Base-by-base conservation (phyloP, 805 yeast genomes). In the Candida methanosorbosa region DNA sequence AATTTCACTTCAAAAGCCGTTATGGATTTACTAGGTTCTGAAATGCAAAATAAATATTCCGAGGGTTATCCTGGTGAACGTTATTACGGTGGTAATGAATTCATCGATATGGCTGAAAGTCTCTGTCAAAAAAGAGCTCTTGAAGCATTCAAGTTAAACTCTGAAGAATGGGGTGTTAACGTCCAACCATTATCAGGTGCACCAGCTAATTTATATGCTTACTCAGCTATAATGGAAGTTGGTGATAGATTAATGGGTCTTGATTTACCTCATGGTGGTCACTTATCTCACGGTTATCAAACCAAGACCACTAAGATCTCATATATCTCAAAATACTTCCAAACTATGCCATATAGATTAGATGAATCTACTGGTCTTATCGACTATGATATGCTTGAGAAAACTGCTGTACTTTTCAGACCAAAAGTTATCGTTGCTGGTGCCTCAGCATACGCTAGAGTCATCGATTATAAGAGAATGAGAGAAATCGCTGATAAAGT, bases 31-130 rank as follows among this genome's bases (percentile, higher is more conserved):
- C 71, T 90, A 52, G 97, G 97, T 45, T 82, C 96, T 19, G 95
- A 85, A 57, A 86, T 90, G 95, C 88, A 84, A 62, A 90, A 90
- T 75, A 90, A 90, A 68, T 90, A 90, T 66, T 87, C 97, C 9
- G 98, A 90, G 64, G 97, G 97, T 44, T 90, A 90, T 64, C 98
- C 98, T 28, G 95, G 95, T 46, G 95, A 87, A 43, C 78, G 98
- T 61, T 90, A 90, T 69, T 90, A 90, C 59, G 98, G 98, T 61
- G 98, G 98, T 60, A 90, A 90, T 57, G 87, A 90, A 64, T 81
- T 77, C 64, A 90, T 90, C 52, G 98, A 90, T 66, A 72, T 77
- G 66, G 86, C 85, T 52, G 98, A 90, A 68, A 61, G 76, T 12
- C 66, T 90, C 39, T 90, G 97, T 66, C 96, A 87, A 64, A 71